These are phyloP conservation scores for Aureobasidium mangrovei DNA, from an alignment of 2,329 filamentous ascomycete species.

Conservation along the genomic window DNA sequence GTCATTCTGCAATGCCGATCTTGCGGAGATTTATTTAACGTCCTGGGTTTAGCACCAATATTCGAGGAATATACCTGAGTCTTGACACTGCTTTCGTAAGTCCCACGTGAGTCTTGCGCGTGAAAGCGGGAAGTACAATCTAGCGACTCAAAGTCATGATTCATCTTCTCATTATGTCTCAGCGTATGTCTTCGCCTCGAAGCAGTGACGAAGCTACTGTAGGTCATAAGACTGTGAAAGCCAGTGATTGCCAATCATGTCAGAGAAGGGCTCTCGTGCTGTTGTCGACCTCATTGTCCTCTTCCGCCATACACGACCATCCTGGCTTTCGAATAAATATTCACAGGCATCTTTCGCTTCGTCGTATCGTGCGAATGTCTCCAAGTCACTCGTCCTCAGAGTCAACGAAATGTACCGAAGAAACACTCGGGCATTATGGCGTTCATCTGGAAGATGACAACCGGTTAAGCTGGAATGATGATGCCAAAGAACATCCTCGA, in stretches of 20 bases:
- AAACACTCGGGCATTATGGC: slow-evolving; percentile 10
- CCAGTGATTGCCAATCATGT: too few relatives aligned
- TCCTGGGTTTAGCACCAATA: background rate
- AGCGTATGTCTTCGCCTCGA: background rate
- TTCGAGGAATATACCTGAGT: background rate
- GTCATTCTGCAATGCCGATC: background rate
- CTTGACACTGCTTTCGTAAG: background rate
- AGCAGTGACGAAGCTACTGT: too few relatives aligned
- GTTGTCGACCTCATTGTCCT: too few relatives aligned
- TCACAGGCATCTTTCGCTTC: too few relatives aligned
- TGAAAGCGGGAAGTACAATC: background rate
- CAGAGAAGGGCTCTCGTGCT: too few relatives aligned
- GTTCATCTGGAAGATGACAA: slow-evolving; percentile 17
- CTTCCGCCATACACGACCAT: too few relatives aligned
- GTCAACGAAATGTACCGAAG: slow-evolving; percentile 2
- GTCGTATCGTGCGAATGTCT: too few relatives aligned
- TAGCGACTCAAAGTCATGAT: background rate
- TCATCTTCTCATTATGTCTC: background rate
- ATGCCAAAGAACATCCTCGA: slow-evolving; percentile 16
- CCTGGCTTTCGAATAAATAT: too few relatives aligned
- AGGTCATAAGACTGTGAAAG: too few relatives aligned
- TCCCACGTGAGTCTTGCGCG: background rate
- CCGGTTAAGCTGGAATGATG: slow-evolving; percentile 16
- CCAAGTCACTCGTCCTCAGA: background rate
- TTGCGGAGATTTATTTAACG: slow-evolving; percentile 1